These are phyloP conservation scores for Pythium phragmitis DNA, from an alignment of 352 stramenopile genomes.

Conservation along the genomic window DNA sequence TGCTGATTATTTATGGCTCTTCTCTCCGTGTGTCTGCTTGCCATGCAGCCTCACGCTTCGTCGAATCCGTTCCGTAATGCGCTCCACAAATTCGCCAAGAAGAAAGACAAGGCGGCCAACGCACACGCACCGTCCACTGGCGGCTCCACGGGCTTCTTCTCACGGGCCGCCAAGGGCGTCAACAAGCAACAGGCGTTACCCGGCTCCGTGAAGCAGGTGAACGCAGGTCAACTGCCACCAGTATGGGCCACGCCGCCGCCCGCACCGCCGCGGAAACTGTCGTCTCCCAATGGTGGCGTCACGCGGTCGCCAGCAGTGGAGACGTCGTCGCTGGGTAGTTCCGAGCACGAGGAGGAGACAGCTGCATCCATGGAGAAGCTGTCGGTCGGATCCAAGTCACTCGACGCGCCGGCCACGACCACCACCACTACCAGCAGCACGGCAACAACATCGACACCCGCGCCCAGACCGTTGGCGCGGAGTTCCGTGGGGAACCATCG, in stretches of 20 bases:
- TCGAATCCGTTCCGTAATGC: slow-evolving; percentile 77
- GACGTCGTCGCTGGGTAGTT: slow-evolving; percentile 20
- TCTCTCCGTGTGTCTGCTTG: not conserved
- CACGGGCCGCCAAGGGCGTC: slow-evolving; percentile 33
- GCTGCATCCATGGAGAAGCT: slow-evolving; percentile 20
- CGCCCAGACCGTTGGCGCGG: slow-evolving; percentile 36
- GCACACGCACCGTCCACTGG: slow-evolving; percentile 33
- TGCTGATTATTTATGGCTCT: not conserved
- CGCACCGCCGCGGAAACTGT: slow-evolving; percentile 39
- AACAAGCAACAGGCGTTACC: slow-evolving; percentile 51
- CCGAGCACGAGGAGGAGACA: slow-evolving; percentile 27
- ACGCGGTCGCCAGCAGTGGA: slow-evolving; percentile 11
- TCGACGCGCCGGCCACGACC: slow-evolving; percentile 8
- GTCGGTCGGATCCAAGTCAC: slow-evolving; percentile 24
- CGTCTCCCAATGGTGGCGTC: slow-evolving; percentile 21
- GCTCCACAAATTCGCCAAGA: slow-evolving; percentile 83
- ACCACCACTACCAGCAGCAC: not conserved
- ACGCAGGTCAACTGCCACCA: slow-evolving; percentile 64
- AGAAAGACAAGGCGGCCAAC: slow-evolving; percentile 46
- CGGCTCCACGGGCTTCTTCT: slow-evolving; percentile 72
- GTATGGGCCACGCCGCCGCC: slow-evolving; percentile 73
- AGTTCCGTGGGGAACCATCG: slow-evolving; percentile 70
- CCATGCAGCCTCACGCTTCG: slow-evolving; percentile 27
- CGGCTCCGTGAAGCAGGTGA: slow-evolving; percentile 74
- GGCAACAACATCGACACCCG: not conserved